Percentiles rank a stretch among this genome's conserved stretches.
phyloP scores from a whole-genome alignment of 2,329 filamentous ascomycete species.

The Claviceps humidiphila region DNA sequence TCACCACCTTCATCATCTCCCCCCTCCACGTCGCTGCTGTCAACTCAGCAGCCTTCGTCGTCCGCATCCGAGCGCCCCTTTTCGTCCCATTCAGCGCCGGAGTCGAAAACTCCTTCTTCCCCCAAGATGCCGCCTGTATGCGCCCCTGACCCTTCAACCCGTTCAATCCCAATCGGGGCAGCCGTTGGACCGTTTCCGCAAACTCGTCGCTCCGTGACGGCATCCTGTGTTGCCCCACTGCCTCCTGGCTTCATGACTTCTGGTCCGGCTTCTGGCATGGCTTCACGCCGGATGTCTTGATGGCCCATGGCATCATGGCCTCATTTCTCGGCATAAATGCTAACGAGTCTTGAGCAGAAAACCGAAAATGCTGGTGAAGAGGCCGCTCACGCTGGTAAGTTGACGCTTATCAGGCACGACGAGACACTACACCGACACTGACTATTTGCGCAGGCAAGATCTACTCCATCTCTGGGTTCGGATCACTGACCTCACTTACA shows the following conservation, averaged over 20 bases:
- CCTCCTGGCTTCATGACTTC: conserved; percentile 1
- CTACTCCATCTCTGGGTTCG: conserved; percentile 49
- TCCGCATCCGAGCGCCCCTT: conserved; percentile 14
- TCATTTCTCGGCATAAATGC: not conserved
- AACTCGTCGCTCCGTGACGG: conserved; percentile 8
- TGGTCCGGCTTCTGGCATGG: too few species aligned
- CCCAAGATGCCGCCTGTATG: conserved; percentile 45
- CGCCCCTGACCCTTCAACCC: not conserved
- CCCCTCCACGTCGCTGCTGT: conserved; percentile 19
- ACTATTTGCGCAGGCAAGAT: conserved; percentile 37
- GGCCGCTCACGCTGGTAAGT: conserved; percentile 26
- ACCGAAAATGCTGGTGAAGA: conserved; percentile 25
- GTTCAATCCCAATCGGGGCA: not conserved
- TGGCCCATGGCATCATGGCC: not conserved
- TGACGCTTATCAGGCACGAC: not conserved
- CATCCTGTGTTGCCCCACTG: conserved; percentile 8
- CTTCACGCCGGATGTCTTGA: too few species aligned
- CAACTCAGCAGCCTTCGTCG: conserved; percentile 13
- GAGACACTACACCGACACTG: conserved; percentile 6
- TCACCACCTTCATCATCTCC: conserved; percentile 12
- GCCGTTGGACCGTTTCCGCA: conserved; percentile 4
- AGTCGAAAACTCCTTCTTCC: conserved; percentile 15
- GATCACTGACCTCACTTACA: not conserved
- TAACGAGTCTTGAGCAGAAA: conserved; percentile 13
- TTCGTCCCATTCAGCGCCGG: conserved; percentile 13